phyloP scores from a whole-genome alignment of 257 asterid genomes.

The Solanum paucissectum region DNA sequence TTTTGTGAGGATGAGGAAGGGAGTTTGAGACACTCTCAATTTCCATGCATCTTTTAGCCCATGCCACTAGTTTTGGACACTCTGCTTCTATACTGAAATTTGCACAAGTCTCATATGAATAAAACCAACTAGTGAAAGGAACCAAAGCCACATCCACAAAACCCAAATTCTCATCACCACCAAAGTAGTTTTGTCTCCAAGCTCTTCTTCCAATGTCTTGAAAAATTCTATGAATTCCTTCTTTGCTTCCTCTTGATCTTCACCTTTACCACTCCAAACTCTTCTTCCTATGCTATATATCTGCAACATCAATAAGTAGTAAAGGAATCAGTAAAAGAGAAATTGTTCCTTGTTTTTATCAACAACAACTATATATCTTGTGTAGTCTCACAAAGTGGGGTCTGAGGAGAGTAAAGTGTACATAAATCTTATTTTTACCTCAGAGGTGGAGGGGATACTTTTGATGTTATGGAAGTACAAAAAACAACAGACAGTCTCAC shows the following conservation, averaged over 20 bases:
- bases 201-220: not conserved
- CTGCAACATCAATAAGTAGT: not conserved
- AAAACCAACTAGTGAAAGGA: conserved; percentile 5
- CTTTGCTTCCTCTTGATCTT: conserved; percentile 3
- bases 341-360: not conserved
- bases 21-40: not conserved
- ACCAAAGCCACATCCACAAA: conserved; percentile 2
- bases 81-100: conserved; percentile 1
- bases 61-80: not conserved
- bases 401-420: not conserved
- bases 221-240: not conserved
- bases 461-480: not conserved
- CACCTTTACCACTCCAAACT: not conserved
- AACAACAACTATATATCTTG: not conserved
- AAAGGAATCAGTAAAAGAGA: not conserved
- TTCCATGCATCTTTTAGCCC: conserved; percentile 3
- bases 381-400: rapidly evolving
- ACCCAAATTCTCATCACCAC: not conserved
- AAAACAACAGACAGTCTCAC: not conserved
- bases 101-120: not conserved
- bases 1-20: conserved; percentile 4
- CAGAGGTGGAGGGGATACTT: not conserved
- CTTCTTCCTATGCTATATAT: not conserved
- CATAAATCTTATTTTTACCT: not conserved
- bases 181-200: conserved; percentile 1